phyloP scores from a whole-genome alignment of 2,329 filamentous ascomycete genomes.

The Fonsecaea erecta region DNA sequence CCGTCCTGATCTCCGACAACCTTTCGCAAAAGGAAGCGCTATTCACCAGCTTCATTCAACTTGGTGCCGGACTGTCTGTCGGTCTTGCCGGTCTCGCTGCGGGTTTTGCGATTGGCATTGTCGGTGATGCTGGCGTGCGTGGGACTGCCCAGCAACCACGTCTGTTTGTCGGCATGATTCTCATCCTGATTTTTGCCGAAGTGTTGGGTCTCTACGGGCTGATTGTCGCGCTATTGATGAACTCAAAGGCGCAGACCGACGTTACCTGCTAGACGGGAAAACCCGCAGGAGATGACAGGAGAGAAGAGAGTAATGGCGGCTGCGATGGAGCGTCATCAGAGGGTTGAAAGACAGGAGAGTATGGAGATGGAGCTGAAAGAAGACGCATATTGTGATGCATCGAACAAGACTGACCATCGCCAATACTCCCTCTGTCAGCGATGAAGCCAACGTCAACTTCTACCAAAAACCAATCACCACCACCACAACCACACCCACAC shows the following conservation, averaged over 20 bases:
- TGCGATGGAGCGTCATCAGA: slow-evolving; percentile 30
- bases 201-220: slow-evolving; percentile 98
- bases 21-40: slow-evolving; percentile 73
- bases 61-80: slow-evolving; percentile 80
- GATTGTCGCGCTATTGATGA: slow-evolving; percentile 99
- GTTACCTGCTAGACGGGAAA: slow-evolving; percentile 60
- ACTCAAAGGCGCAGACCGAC: slow-evolving; percentile 80
- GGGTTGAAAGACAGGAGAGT: not conserved
- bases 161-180: slow-evolving; percentile 86
- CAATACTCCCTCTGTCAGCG: not conserved
- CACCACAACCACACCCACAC: slow-evolving; percentile 6
- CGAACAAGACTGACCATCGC: not conserved
- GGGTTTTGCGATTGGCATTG: slow-evolving; percentile 83
- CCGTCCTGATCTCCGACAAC: slow-evolving; percentile 81
- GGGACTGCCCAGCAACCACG: slow-evolving; percentile 58
- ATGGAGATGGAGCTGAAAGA: slow-evolving; percentile 2
- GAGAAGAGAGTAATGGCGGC: slow-evolving; percentile 21
- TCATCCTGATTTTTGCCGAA: slow-evolving; percentile 99
- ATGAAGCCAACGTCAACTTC: slow-evolving; percentile 1
- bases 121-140: slow-evolving; percentile 63
- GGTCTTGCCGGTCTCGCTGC: slow-evolving; percentile 82
- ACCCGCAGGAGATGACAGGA: not conserved
- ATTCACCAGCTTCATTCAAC: slow-evolving; percentile 82
- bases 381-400: not conserved
- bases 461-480: slow-evolving; percentile 6